Percentiles rank a stretch among this genome's conserved stretches.
These are phyloP conservation scores for Biscogniauxia marginata DNA, from an alignment of 2,329 filamentous ascomycete genomes.

Conservation along the genomic window DNA sequence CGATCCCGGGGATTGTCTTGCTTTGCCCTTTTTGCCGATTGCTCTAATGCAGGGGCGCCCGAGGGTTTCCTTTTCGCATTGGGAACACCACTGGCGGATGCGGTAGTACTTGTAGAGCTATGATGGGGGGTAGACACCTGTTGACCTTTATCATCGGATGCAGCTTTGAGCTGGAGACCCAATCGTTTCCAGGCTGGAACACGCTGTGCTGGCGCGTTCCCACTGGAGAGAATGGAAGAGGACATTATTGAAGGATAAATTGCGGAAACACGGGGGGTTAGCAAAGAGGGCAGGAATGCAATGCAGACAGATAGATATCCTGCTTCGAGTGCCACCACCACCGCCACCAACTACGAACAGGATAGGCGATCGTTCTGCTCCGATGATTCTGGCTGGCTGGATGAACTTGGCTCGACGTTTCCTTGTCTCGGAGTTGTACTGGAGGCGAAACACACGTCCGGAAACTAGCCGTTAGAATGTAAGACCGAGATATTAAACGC, in stretches of 20 bases:
- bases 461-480: conserved; percentile 9
- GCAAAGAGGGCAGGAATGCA: conserved; percentile 10
- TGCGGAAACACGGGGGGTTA: conserved; percentile 10
- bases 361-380: conserved; percentile 9
- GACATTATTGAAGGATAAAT: conserved; percentile 40
- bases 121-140: conserved; percentile 29
- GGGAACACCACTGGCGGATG: conserved; percentile 8
- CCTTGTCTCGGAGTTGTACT: not conserved
- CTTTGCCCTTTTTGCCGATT: conserved; percentile 31
- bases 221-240: conserved; percentile 36
- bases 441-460: conserved; percentile 6
- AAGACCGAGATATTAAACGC: conserved; percentile 4
- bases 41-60: conserved; percentile 30
- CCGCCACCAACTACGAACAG: conserved; percentile 2
- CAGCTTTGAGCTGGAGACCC: conserved; percentile 59
- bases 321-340: conserved; percentile 6
- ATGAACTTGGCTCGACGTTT: not conserved
- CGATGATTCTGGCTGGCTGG: conserved; percentile 3
- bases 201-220: conserved; percentile 44
- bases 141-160: conserved; percentile 32
- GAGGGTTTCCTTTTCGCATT: conserved; percentile 34
- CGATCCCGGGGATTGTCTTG: conserved; percentile 29
- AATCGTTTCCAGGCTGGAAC: conserved; percentile 62
- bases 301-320: conserved; percentile 2
- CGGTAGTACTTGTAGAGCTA: conserved; percentile 21